A percentile compares a stretch with the other conserved stretches of the same genome.
Evolutionary conservation across 2,329 filamentous ascomycete species (phyloP).

Genomic region (Apiospora pterosperma): DNA sequence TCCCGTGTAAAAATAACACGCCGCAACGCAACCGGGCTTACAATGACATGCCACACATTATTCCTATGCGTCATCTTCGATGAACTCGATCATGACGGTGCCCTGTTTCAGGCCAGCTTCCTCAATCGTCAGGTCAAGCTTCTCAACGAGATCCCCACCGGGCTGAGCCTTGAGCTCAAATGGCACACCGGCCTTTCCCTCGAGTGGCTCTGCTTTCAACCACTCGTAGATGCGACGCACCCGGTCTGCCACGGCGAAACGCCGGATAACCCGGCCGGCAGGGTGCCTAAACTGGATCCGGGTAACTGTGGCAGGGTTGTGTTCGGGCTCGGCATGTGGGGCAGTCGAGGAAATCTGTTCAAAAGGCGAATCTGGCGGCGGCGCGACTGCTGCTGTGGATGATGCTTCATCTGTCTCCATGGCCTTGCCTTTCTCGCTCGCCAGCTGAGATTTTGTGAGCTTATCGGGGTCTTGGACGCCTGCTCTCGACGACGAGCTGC

Average conservation of each 20-base stretch:
- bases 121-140: constrained; percentile 69
- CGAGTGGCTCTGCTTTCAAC: constrained; percentile 84
- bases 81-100: constrained; percentile 92
- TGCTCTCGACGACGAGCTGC: constrained; percentile 37
- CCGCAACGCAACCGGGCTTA: background rate
- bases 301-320: constrained; percentile 69
- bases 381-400: constrained; percentile 14
- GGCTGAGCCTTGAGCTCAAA: constrained; percentile 88
- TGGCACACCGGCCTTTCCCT: constrained; percentile 70
- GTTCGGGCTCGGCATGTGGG: constrained; percentile 75
- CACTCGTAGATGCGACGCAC: constrained; percentile 91
- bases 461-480: constrained; percentile 81
- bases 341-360: constrained; percentile 66
- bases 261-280: constrained; percentile 77
- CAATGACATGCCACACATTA: background rate
- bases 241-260: constrained; percentile 73
- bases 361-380: constrained; percentile 49
- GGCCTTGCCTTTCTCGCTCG: constrained; percentile 48
- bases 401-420: constrained; percentile 38
- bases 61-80: constrained; percentile 48
- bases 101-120: constrained; percentile 86
- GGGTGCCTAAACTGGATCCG: constrained; percentile 91
- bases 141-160: constrained; percentile 74
- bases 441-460: constrained; percentile 65
- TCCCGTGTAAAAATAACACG: background rate